These are phyloP conservation scores for Chenopodium formosanum DNA, from an alignment of 148 eudicot genomes.

Conservation along the genomic window DNA sequence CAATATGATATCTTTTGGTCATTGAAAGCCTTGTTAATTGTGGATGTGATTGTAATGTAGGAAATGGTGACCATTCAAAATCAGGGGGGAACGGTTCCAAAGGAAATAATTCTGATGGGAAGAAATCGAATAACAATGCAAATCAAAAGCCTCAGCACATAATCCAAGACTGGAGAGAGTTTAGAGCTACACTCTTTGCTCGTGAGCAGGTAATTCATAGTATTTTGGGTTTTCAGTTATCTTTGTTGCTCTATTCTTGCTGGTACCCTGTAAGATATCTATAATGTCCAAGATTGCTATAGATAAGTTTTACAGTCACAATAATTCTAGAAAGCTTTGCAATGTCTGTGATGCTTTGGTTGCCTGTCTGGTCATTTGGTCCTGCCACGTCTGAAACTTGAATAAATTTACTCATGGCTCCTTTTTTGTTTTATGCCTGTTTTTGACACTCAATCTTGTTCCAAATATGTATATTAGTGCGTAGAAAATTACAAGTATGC, in stretches of 20 bases:
- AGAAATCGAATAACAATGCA: conserved; percentile 45
- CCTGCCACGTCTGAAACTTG: neutral
- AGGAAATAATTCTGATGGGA: conserved; percentile 59
- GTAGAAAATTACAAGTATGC: neutral
- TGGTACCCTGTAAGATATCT: neutral
- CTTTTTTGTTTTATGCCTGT: neutral
- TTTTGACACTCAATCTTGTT: neutral
- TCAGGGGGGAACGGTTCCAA: conserved; percentile 63
- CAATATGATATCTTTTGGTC: neutral
- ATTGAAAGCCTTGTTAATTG: neutral
- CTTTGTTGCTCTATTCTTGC: neutral
- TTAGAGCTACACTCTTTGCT: conserved; percentile 70
- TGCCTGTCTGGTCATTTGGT: neutral
- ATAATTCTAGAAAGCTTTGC: neutral
- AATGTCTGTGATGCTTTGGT: neutral
- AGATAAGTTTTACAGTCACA: neutral
- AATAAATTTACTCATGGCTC: too few relatives aligned
- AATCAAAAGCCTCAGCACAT: conserved; percentile 51
- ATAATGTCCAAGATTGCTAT: neutral
- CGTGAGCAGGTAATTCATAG: conserved; percentile 63
- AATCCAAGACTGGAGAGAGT: conserved; percentile 91
- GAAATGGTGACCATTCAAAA: conserved; percentile 55
- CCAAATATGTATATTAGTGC: neutral
- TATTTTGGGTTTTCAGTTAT: neutral
- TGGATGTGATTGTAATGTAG: conserved; percentile 36